These are phyloP conservation scores for button mushroom (Agaricus bisporus) DNA, from an alignment of 768 basidiomycete species.

Conservation along the genomic window DNA sequence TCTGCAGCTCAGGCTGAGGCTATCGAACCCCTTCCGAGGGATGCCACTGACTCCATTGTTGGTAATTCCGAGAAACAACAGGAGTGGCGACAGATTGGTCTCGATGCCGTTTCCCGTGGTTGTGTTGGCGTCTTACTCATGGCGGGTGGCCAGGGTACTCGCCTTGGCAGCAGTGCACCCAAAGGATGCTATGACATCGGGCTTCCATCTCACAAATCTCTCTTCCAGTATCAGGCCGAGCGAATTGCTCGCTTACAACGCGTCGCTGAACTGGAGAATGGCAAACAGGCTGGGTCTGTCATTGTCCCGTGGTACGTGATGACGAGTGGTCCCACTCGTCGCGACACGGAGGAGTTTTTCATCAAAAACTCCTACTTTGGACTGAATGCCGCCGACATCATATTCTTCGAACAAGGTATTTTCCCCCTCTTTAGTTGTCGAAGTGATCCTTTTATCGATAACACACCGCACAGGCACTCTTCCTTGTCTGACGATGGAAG, in stretches of 20 bases:
- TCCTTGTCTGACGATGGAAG: slow-evolving; percentile 91
- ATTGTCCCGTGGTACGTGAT: slow-evolving; percentile 97
- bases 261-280: slow-evolving; percentile 54
- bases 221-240: slow-evolving; percentile 98
- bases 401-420: slow-evolving; percentile 95
- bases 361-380: slow-evolving; percentile 74
- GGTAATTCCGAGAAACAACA: slow-evolving; percentile 43
- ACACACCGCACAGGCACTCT: slow-evolving; percentile 63
- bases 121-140: slow-evolving; percentile 94
- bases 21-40: slow-evolving; percentile 80
- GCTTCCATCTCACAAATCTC: slow-evolving; percentile 84
- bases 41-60: slow-evolving; percentile 60
- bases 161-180: slow-evolving; percentile 86
- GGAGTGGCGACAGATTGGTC: slow-evolving; percentile 74
- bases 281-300: slow-evolving; percentile 54
- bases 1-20: slow-evolving; percentile 35
- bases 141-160: slow-evolving; percentile 97
- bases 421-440: slow-evolving; percentile 5
- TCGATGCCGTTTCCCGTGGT: slow-evolving; percentile 74
- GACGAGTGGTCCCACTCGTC: slow-evolving; percentile 95
- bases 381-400: slow-evolving; percentile 68
- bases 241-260: slow-evolving; percentile 81
- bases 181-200: slow-evolving; percentile 99
- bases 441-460: slow-evolving; percentile 7
- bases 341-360: slow-evolving; percentile 84